Evolutionary conservation across 495 filamentous ascomycete species (phyloP).

Genomic region (Xylaria castorea): DNA sequence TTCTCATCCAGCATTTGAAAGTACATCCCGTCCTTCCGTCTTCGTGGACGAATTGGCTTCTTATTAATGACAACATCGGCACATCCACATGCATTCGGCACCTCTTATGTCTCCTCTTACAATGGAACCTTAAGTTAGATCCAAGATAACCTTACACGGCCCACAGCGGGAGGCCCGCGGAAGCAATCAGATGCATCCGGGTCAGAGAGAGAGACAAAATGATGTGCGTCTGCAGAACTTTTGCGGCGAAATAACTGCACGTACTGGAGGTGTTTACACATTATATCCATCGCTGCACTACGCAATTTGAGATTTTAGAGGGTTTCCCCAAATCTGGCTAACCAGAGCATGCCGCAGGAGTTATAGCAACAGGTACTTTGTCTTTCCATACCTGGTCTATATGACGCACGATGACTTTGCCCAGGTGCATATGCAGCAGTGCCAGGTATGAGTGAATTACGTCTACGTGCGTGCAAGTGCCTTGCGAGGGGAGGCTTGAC

Average conservation of each 20-base stretch:
- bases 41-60: constrained; percentile 22
- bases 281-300: constrained; percentile 15
- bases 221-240: constrained; percentile 29
- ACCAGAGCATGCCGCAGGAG: background rate
- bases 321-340: constrained; percentile 15
- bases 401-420: constrained; percentile 29
- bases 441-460: constrained; percentile 22
- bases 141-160: constrained; percentile 27
- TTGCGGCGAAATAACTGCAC: constrained; percentile 23
- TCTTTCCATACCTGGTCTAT: constrained; percentile 10
- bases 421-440: constrained; percentile 26
- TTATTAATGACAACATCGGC: constrained; percentile 24
- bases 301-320: constrained; percentile 12
- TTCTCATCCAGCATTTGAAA: constrained; percentile 8
- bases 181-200: constrained; percentile 28
- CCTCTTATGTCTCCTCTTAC: constrained; percentile 13
- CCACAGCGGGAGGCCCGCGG: constrained; percentile 27
- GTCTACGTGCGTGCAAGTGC: constrained; percentile 24
- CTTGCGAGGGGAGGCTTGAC: background rate
- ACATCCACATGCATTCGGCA: constrained; percentile 27
- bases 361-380: background rate
- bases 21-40: constrained; percentile 23
- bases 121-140: constrained; percentile 23
- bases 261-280: constrained; percentile 9
- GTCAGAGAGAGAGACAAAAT: constrained; percentile 14